phyloP scores from a whole-genome alignment of 352 stramenopile species.

The Phytophthora pluvialis region DNA sequence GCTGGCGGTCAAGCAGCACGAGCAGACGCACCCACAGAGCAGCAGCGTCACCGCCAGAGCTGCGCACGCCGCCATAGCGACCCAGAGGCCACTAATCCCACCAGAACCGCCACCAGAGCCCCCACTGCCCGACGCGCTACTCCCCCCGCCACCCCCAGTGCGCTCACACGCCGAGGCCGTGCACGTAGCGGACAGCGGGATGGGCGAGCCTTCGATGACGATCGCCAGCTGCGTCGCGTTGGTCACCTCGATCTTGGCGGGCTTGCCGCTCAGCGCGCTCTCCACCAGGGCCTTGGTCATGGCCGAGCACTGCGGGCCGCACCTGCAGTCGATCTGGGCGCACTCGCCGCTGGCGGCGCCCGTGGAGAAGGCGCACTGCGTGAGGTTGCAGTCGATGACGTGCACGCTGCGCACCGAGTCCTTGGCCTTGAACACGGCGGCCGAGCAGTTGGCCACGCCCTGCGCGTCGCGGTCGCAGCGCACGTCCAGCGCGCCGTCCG shows the following conservation, averaged over 20 bases:
- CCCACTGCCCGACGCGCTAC: slow-evolving; percentile 36
- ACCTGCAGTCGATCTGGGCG: slow-evolving; percentile 67
- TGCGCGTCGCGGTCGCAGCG: slow-evolving; percentile 56
- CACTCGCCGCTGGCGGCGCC: slow-evolving; percentile 52
- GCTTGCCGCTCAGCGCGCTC: slow-evolving; percentile 67
- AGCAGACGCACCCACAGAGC: slow-evolving; percentile 26
- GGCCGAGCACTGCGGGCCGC: slow-evolving; percentile 57
- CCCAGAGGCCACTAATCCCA: slow-evolving; percentile 17
- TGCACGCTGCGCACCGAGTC: slow-evolving; percentile 54
- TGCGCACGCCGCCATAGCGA: slow-evolving; percentile 28
- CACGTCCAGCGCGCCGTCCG: slow-evolving; percentile 69
- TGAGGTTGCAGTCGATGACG: slow-evolving; percentile 77
- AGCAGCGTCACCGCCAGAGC: slow-evolving; percentile 18
- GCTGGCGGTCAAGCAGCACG: slow-evolving; percentile 23
- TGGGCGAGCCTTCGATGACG: slow-evolving; percentile 71
- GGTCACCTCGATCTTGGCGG: slow-evolving; percentile 53
- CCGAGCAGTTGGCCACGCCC: slow-evolving; percentile 51
- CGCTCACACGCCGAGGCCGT: slow-evolving; percentile 68
- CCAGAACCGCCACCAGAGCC: slow-evolving; percentile 27
- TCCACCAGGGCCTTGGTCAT: slow-evolving; percentile 78
- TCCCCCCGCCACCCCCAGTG: slow-evolving; percentile 29
- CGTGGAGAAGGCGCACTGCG: slow-evolving; percentile 52
- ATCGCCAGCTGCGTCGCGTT: slow-evolving; percentile 61
- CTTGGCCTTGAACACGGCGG: slow-evolving; percentile 71
- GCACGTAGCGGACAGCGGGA: slow-evolving; percentile 73